Base-by-base conservation (phyloP, 371 early-diverging fungal species). In the Neoconidiobolus thromboides region DNA sequence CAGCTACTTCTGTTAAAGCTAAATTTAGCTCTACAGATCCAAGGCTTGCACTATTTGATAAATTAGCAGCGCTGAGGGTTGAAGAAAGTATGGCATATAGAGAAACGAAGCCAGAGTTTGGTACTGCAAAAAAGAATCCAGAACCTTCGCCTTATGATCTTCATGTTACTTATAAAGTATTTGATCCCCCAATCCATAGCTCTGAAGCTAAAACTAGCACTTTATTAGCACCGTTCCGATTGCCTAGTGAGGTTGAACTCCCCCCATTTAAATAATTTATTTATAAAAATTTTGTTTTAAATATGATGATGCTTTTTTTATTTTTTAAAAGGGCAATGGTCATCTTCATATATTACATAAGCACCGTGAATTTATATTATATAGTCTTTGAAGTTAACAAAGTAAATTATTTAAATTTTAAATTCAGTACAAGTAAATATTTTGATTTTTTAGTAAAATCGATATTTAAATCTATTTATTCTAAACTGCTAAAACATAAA, bases 151-250 rank as follows among this genome's bases (percentile, higher is more conserved):
- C 26, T 53, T 49, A 47, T 26, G 58, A 47, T n/a, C 14, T 46
- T 10, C 36, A 42, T 37, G 7, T 15, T 26, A 5, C 52, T 2
- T 52, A 36, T 46, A 59, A 36, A 26, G 37, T 60, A 14, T 54
- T 36, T 54, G 59, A 46, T 46, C 12, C 58, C 36, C 38, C 44
- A n/a, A 36, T 52, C 2, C 14, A 40, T 14, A 43, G 15, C 2
- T 36, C 40, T 51, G 37, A 41, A 6, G 3, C 5, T 50, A 52
- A 53, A 4, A 36, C 53, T 12, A 53, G 54, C 10, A 52, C 39
- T 9, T 51, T 63, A 49, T 43, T 60, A 6, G 40, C 63, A 26
- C 53, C 66, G 1, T 58, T 50, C 56, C 66, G 56, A 61, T 60
- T 61, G 39, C 58, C 58, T 10, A 4, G 14, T 48, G 48, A 48